These are phyloP conservation scores for Tuber aestivum DNA, from an alignment of 495 filamentous ascomycete genomes.

Conservation along the genomic window DNA sequence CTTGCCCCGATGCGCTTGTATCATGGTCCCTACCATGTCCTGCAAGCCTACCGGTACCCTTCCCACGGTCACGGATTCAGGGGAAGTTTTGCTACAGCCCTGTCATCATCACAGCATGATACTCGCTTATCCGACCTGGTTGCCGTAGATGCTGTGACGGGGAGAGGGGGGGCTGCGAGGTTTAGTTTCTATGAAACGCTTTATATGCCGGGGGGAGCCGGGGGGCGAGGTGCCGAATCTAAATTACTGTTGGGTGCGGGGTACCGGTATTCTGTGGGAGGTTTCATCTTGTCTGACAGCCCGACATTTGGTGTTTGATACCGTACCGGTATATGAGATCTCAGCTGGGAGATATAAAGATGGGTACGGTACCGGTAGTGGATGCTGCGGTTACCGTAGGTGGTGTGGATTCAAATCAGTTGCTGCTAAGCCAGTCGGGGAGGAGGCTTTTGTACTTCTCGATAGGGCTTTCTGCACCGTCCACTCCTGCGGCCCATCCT, in stretches of 20 bases:
- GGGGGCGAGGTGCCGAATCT: not conserved
- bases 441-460: not conserved
- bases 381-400: not conserved
- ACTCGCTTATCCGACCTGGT: not conserved
- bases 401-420: not conserved
- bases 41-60: not conserved
- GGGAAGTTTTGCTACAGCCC: not conserved
- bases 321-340: not conserved
- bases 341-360: not conserved
- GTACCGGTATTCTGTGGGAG: not conserved
- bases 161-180: not conserved
- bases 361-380: too few relatives aligned
- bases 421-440: not conserved
- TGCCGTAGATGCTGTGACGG: not conserved
- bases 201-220: not conserved
- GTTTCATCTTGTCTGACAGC: not conserved
- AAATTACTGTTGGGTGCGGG: slow-evolving; percentile 3
- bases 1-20: not conserved
- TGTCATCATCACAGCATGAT: not conserved
- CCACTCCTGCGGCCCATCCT: not conserved
- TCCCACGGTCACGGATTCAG: not conserved
- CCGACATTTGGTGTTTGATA: not conserved
- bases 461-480: not conserved
- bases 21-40: not conserved
- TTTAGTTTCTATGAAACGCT: not conserved